phyloP scores from a whole-genome alignment of 139 green algal species.

The Raphidocelis subcapitata region DNA sequence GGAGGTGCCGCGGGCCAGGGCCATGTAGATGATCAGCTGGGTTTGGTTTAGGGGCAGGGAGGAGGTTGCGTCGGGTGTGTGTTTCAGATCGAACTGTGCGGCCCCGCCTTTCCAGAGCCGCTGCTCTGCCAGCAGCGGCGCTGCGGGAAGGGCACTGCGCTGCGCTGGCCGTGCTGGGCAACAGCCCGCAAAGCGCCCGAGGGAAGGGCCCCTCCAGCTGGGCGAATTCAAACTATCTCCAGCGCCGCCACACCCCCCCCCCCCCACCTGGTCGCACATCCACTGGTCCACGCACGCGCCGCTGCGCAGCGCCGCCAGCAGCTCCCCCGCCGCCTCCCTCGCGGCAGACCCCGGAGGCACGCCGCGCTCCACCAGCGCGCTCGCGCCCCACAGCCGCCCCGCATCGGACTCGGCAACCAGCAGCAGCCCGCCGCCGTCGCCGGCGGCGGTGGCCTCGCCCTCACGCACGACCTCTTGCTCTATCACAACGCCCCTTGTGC shows the following conservation, averaged over 20 bases:
- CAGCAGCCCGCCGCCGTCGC: constrained; percentile 59
- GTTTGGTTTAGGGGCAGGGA: not conserved
- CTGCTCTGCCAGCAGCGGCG: not conserved
- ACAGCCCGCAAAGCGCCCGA: not conserved
- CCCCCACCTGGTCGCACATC: not conserved
- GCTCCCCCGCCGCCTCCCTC: constrained; percentile 42
- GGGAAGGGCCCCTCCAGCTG: not conserved
- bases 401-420: constrained; percentile 52
- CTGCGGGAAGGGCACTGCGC: not conserved
- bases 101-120: not conserved
- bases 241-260: not conserved
- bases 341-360: not conserved
- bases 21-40: constrained; percentile 89
- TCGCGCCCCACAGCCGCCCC: constrained; percentile 54
- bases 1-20: constrained; percentile 66
- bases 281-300: constrained; percentile 39
- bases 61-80: not conserved
- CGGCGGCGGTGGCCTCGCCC: constrained; percentile 29
- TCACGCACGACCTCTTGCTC: constrained; percentile 23
- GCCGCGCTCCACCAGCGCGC: not conserved
- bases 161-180: not conserved
- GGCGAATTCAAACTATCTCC: not conserved
- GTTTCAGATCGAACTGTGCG: not conserved
- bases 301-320: constrained; percentile 49
- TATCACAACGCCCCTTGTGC: not conserved